Evolutionary conservation across 2,329 filamentous ascomycete genomes (phyloP), one percentile per base, ranked within the genome.

Genomic region (Colletotrichum sp.): DNA sequence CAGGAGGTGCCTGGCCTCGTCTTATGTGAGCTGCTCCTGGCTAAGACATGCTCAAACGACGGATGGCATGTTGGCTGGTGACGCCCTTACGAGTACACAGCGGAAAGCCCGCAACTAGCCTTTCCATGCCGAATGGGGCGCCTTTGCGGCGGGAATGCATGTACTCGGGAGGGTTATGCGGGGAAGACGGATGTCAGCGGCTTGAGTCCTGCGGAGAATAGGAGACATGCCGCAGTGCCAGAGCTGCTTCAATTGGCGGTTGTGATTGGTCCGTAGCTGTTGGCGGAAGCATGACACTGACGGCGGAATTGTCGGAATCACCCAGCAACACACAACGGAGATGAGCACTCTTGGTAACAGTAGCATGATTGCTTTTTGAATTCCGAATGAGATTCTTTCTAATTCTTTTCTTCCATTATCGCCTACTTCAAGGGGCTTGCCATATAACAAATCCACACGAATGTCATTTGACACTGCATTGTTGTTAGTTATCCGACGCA

Each of bases 161-260:
- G 72, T 18, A n/a, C 48, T 10, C 39, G 8, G 24, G 68, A 75
- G 72, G 30, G 15, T 67, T 30, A 61, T 75, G 72, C 68, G 72
- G 72, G 68, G 72, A 70, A 74, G n/a, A 28, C 36, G 68, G 68
- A 30, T 63, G 60, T 39, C 68, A n/a, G 43, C 67, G 72, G 61
- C 61, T 55, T 7, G 52, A 12, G 7, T 9, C 8, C 24, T 75
- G 68, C 52, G 61, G 48, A 30, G 30, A 63, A 69, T 16, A 16
- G 13, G 16, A 16, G 9, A 48, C 18, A 43, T 21, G 6, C 10
- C 43, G n/a, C 43, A 21, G 43, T 13, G 43, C 1, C 10, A 21
- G 43, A 52, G n/a, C 43, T 7, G 43, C n/a, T 21, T 52, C n/a
- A 52, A 52, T 52, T 52, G 43, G n/a, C 43, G 0, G 0, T 52